Base-by-base conservation (phyloP, 1,284 basidiomycete genomes). In the Golubevia pallescens region DNA sequence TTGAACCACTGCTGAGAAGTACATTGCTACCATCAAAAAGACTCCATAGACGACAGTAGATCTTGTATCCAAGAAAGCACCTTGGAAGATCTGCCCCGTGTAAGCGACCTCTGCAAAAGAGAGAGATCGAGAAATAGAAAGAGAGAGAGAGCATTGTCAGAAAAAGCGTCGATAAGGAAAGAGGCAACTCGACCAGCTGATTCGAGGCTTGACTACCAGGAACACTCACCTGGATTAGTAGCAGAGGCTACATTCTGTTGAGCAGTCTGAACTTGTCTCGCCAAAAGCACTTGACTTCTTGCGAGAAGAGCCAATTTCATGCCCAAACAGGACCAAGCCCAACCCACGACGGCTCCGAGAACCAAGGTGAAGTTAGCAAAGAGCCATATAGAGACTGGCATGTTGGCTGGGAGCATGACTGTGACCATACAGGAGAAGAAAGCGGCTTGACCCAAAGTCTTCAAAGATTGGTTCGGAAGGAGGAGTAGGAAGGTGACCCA, bases 271-370 rank as follows among this genome's bases (percentile, higher is more conserved):
- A 90, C 81, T 13, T 89, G 87, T 4, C 85, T 77, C 10, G 87
- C 87, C 2, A 91, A 85, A 5, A 91, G 78, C 0, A 87, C 82
- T 61, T 89, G 87, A 74, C 88, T 87, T 48, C 92, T 87, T 0
- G 89, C 90, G n/a, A 88, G 85, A 1, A 90, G 78, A 0, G 89
- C 90, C 1, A 91, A 89, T 1, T 89, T 90, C 91, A 92, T 93
- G 0, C 89, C 90, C 1, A 91, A 92, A 48, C 87, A 88, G 3
- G 91, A 91, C 87, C 91, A 89, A 0, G 90, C 92, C 92, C 93
- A 93, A 6, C 92, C 92, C 3, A 92, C 60, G 1, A 89, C 85
- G 85, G 92, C 87, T 0, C 92, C 92, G 65, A 89, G 20, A 1
- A 89, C 78, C 20, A 92, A 74, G 0, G 89, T 90, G 2, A 87